phyloP scores from a whole-genome alignment of 2,329 filamentous ascomycete genomes.

The Coleophoma eucalyptorum region DNA sequence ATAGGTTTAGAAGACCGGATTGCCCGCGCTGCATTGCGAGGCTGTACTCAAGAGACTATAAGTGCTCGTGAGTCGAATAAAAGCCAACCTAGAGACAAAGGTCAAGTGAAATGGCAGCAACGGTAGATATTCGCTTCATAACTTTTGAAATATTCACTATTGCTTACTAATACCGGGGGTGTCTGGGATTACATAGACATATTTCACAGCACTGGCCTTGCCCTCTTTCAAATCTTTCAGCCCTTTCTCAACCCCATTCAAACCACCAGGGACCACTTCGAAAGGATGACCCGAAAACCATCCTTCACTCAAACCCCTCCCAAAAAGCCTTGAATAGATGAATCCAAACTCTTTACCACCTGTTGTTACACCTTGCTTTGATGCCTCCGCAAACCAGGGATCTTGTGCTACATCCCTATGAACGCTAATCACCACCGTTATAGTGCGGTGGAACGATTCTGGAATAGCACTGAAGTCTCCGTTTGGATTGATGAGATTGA shows the following conservation, averaged over 20 bases:
- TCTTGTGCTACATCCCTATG: neutral
- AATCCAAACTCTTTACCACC: conserved; percentile 10
- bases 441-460: neutral
- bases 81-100: too few species aligned
- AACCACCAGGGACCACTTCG: conserved; percentile 43
- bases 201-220: conserved; percentile 59
- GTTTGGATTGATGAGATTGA: conserved; percentile 14
- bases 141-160: too few species aligned
- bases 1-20: too few species aligned
- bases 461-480: neutral
- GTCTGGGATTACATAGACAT: conserved; percentile 41
- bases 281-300: conserved; percentile 43
- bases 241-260: conserved; percentile 42
- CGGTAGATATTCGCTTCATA: too few species aligned
- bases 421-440: neutral
- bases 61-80: too few species aligned
- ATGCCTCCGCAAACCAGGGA: conserved; percentile 3
- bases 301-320: conserved; percentile 39
- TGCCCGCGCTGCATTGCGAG: too few species aligned
- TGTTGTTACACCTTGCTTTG: neutral
- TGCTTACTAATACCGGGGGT: too few species aligned
- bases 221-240: conserved; percentile 53
- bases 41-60: too few species aligned
- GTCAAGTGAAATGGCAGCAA: too few species aligned
- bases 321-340: conserved; percentile 10